Percentiles rank a stretch among this genome's conserved stretches.
Evolutionary conservation across 306 rosid species (phyloP).

Genomic region (Aeschynomene evenia): DNA sequence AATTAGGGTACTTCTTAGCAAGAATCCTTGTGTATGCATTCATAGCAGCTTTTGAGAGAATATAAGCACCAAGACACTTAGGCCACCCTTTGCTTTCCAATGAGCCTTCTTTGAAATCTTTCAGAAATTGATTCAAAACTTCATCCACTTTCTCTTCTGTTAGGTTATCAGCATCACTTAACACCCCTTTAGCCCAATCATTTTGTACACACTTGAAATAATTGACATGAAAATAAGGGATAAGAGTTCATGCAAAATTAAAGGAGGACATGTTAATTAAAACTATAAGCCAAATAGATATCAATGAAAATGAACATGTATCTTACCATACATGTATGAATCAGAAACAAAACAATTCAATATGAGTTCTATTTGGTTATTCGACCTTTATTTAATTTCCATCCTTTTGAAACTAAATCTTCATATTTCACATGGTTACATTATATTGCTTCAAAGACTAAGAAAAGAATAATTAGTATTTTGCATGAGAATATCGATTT

Average conservation of each 20-base stretch:
- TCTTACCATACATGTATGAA: too few species aligned
- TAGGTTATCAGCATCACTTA: constrained; percentile 33
- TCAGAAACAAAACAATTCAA: too few species aligned
- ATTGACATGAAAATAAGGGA: constrained; percentile 2
- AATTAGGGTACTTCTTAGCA: constrained; percentile 24
- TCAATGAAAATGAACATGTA: neutral
- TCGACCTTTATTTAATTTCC: too few species aligned
- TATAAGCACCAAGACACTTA: constrained; percentile 3
- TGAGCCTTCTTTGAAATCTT: constrained; percentile 38
- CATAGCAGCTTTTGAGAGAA: constrained; percentile 43
- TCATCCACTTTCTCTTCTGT: constrained; percentile 41
- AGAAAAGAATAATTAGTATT: neutral
- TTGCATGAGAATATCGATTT: too few species aligned
- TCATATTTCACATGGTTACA: too few species aligned
- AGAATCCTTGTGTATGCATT: constrained; percentile 44
- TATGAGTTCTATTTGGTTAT: too few species aligned
- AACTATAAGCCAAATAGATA: neutral
- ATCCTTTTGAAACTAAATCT: too few species aligned
- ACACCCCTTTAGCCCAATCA: constrained; percentile 41
- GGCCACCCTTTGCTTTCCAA: constrained; percentile 39
- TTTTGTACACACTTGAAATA: constrained; percentile 30
- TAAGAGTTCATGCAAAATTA: neutral
- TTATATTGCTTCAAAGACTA: too few species aligned
- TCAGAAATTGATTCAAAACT: constrained; percentile 29
- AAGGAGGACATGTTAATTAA: too few species aligned